Evolutionary conservation across 176 grass and related monocot genomes (phyloP), one percentile per base, ranked within the genome.

Genomic region (Bolboschoenus planiculmis): DNA sequence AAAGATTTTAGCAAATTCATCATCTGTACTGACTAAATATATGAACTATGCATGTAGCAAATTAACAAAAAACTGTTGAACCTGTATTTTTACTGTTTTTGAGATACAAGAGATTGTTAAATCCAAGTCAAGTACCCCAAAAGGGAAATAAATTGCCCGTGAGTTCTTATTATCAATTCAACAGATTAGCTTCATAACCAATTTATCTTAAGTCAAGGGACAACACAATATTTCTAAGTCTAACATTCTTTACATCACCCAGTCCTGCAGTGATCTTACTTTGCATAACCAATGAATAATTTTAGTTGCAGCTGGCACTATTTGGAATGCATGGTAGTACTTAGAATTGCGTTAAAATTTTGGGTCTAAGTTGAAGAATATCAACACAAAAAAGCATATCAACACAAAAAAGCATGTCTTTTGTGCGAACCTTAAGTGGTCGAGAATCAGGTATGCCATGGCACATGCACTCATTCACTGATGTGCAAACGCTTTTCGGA

Each of bases 381-480:
- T n/a, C n/a, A n/a, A 68, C 18, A 0, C 0, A 68, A 20, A 34
- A 8, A 20, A 80, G 13, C 86, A 53, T 53, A 16, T 15, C 50
- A 24, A 31, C 24, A 78, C 83, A 54, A 13, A 57, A 5, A n/a
- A 83, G 16, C 6, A 79, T 83, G 23, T 67, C 67, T 65, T 26
- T 79, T 39, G 8, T 4, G 31, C 65, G 18, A 86, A 99, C 96
- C 92, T 93, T 88, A 57, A 99, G 83, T 74, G 89, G 67, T 2
- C 89, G 87, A n/a, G 96, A 95, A 91, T 95, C 96, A 79, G 96
- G 96, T 76, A 99, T 95, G 37, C 96, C 96, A 87, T 99, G 96
- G 62, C 96, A 99, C 89, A 95, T 95, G 85, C 96, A 99, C 42
- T 99, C 92, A 7, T 99, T 99, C 34, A 95, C 91, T 60, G 96